Percentiles rank a stretch among this genome's conserved stretches.
Evolutionary conservation across 345 rosid species (phyloP).

Genomic region (Noccaea caerulescens): DNA sequence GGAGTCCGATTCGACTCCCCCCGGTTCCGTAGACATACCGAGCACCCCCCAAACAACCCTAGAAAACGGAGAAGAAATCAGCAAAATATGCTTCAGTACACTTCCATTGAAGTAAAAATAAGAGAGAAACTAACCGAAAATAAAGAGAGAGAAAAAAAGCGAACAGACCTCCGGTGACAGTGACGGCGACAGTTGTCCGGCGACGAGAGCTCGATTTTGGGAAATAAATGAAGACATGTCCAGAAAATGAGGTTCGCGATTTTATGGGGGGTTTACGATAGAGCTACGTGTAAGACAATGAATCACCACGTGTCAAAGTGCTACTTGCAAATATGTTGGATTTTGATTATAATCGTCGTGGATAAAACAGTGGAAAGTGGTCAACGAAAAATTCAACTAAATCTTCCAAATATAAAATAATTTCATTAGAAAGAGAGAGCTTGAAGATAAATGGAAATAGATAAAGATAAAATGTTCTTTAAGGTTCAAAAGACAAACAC

Average conservation of each 20-base stretch:
- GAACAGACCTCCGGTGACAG: slow-evolving; percentile 24
- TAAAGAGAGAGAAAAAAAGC: background rate
- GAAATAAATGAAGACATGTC: background rate
- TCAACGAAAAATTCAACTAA: too few relatives aligned
- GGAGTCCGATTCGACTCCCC: slow-evolving; percentile 49
- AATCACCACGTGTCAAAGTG: slow-evolving; percentile 8
- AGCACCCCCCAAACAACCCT: slow-evolving; percentile 36
- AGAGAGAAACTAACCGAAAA: background rate
- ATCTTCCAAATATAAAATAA: too few relatives aligned
- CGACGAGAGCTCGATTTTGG: slow-evolving; percentile 17
- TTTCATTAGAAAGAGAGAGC: too few relatives aligned
- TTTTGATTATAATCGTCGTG: too few relatives aligned
- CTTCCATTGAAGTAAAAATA: background rate
- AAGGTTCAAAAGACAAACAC: too few relatives aligned
- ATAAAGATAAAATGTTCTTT: too few relatives aligned
- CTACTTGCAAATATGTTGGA: too few relatives aligned
- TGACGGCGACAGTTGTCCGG: slow-evolving; percentile 20
- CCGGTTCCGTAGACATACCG: slow-evolving; percentile 47
- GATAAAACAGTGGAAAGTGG: too few relatives aligned
- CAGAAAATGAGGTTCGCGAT: background rate
- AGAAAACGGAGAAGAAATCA: slow-evolving; percentile 14
- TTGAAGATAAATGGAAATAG: too few relatives aligned
- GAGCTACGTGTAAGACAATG: slow-evolving; percentile 23
- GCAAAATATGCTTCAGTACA: slow-evolving; percentile 4
- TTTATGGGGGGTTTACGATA: background rate